A percentile compares a stretch with the other conserved stretches of the same genome.
phyloP scores from a whole-genome alignment of 2,329 filamentous ascomycete species.

The Nigrospora sphaerica region DNA sequence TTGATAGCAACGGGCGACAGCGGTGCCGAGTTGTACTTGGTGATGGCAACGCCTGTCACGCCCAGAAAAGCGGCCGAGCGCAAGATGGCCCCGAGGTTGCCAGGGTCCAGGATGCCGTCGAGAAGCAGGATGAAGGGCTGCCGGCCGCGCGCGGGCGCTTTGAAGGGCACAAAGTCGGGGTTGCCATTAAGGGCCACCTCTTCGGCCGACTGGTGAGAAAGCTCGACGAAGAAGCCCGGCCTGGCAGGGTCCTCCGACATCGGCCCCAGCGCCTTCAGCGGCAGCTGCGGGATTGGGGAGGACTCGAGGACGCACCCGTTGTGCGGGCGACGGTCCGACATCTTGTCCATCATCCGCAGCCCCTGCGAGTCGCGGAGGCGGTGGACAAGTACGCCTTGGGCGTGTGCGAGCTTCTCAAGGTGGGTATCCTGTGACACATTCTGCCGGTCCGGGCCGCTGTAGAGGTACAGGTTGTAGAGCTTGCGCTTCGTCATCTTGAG shows the following conservation, averaged over 20 bases:
- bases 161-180: slow-evolving; percentile 37
- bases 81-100: slow-evolving; percentile 84
- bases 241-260: slow-evolving; percentile 35
- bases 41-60: slow-evolving; percentile 73
- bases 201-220: slow-evolving; percentile 66
- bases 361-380: slow-evolving; percentile 50
- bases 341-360: slow-evolving; percentile 69
- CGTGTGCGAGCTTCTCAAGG: slow-evolving; percentile 39
- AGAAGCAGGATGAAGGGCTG: slow-evolving; percentile 68
- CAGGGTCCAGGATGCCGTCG: slow-evolving; percentile 74
- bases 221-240: slow-evolving; percentile 48
- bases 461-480: slow-evolving; percentile 79
- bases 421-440: slow-evolving; percentile 35
- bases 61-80: slow-evolving; percentile 89
- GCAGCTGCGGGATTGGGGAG: slow-evolving; percentile 70
- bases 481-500: slow-evolving; percentile 60
- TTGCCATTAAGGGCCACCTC: slow-evolving; percentile 68
- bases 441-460: slow-evolving; percentile 49
- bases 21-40: slow-evolving; percentile 64
- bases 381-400: slow-evolving; percentile 45
- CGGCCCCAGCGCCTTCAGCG: slow-evolving; percentile 50
- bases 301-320: slow-evolving; percentile 86
- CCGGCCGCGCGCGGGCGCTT: slow-evolving; percentile 31
- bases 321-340: slow-evolving; percentile 76
- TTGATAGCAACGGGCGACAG: slow-evolving; percentile 76